Base-by-base conservation (phyloP, 2,329 filamentous ascomycete genomes). In the Aureobasidium sp. region DNA sequence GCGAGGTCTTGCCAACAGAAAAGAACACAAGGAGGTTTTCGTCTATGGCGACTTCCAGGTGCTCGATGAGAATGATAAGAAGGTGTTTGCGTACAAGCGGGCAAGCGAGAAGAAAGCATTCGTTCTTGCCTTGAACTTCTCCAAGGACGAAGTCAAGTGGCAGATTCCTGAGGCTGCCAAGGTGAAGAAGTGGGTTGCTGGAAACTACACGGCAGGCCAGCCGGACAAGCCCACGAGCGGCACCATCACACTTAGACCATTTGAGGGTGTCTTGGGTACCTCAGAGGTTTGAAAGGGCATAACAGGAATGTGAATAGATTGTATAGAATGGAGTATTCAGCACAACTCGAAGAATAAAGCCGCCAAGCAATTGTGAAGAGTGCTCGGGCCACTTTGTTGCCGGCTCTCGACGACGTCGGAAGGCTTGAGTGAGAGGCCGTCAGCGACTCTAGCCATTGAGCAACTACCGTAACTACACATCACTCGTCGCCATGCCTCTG, bases 21-120 rank as follows among this genome's bases (percentile, higher is more conserved):
- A 84, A 71, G 72, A 80, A 65, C 76, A 85, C 68, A 77, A 77
- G 17, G 80, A 84, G 47, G 70, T 85, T 9, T 83, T 90, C 62
- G 80, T 87, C 1, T 82, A 87, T 66, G 86, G 86, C 6, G 74
- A 78, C 22, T 88, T 84, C 69, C 73, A 81, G 49, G 70, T 80
- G 9, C 72, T 82, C 39, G 81, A 82, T 53, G 69, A 76, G 20
- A 76, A 78, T n/a, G 66, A 75, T 73, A 82, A 84, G 68, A 67
- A 75, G 63, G 77, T 90, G 69, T 91, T 90, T 63, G 68, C 74
- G 12, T 80, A 74, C 63, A 70, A 67, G 61, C 64, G 71, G 12
- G 64, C 64, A 15, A 68, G 68, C 31, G 63, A 66, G 34, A 58
- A 67, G 14, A 68, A 70, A 61, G 69, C 69, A 15, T 74, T 73